Evolutionary conservation across 2,329 filamentous ascomycete genomes (phyloP), one percentile per base, ranked within the genome.

Genomic region (Beauveria bassiana): DNA sequence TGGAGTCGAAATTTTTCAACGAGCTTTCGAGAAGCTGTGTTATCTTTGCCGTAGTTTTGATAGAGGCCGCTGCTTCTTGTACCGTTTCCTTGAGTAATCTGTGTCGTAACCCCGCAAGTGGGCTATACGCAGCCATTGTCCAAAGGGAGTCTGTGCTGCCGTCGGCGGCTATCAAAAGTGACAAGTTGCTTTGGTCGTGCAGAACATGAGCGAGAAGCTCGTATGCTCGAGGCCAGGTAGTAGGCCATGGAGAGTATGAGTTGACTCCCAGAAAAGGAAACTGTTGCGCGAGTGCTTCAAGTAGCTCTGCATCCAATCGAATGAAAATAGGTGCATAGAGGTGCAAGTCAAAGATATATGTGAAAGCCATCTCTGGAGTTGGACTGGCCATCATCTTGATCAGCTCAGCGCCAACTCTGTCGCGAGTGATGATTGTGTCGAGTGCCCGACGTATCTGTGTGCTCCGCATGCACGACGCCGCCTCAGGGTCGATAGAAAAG

Each of bases 101-200:
- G 1, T 61, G 50, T 18, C 61, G 64, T 7, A 67, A 58, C 10
- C 43, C 61, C 3, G 61, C 60, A 8, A 67, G 28, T 12, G 65
- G 66, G 5, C 62, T 53, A 34, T 61, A 65, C 28, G 62, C 64
- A 3, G 57, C 65, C 62, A 67, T 61, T 54, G 45, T 60, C 65
- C 66, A 67, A 6, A 65, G 53, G 51, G 43, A 26, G 2, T 64
- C 60, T 8, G 38, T 12, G 9, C 54, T 62, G 6, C 43, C 24
- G 3, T 66, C 61, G 1, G 46, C 51, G 34, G 31, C 40, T 14
- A 66, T 42, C 58, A 66, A 53, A 24, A 45, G 61, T n/a, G 57
- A 58, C 3, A 66, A 22, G 46, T 31, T 57, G 26, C 56, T 43
- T 8, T 45, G 47, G 5, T 28, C 3, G 5, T 43, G 14, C 5